These are phyloP conservation scores for Phytophthora brassicae DNA, from an alignment of 352 stramenopile genomes.

Conservation along the genomic window DNA sequence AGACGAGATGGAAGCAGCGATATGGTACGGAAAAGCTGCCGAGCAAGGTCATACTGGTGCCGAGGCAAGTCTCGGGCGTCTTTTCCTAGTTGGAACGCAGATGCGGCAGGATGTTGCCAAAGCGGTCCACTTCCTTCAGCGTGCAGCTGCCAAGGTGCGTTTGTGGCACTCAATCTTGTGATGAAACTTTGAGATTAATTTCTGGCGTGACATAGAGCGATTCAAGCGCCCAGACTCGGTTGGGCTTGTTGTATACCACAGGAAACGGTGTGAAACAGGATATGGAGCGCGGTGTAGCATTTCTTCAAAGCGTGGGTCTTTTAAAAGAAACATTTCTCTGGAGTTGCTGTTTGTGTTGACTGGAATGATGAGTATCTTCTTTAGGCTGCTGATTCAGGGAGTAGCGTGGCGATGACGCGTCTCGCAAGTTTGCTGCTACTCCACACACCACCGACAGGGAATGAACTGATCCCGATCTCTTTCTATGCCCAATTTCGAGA, in stretches of 20 bases:
- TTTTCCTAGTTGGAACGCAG: slow-evolving; percentile 37
- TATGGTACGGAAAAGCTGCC: slow-evolving; percentile 64
- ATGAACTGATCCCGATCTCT: not conserved
- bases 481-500: slow-evolving; percentile 41
- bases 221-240: slow-evolving; percentile 42
- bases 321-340: not conserved
- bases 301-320: slow-evolving; percentile 44
- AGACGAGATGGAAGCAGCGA: slow-evolving; percentile 29
- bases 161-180: not conserved
- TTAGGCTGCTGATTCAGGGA: slow-evolving; percentile 42
- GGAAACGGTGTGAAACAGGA: slow-evolving; percentile 58
- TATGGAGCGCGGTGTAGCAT: slow-evolving; percentile 53
- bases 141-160: slow-evolving; percentile 49
- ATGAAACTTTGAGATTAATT: not conserved
- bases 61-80: slow-evolving; percentile 50
- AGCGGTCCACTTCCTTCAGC: slow-evolving; percentile 70
- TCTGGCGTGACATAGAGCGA: slow-evolving; percentile 29
- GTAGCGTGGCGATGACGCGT: slow-evolving; percentile 53
- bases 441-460: slow-evolving; percentile 2
- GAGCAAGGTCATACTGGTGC: slow-evolving; percentile 46
- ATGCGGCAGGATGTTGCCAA: slow-evolving; percentile 40
- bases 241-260: slow-evolving; percentile 50
- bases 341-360: not conserved
- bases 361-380: not conserved
- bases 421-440: slow-evolving; percentile 52